Conservation (phyloP, 1,284 basidiomycete genomes). For the Tilletia indica region DNA sequence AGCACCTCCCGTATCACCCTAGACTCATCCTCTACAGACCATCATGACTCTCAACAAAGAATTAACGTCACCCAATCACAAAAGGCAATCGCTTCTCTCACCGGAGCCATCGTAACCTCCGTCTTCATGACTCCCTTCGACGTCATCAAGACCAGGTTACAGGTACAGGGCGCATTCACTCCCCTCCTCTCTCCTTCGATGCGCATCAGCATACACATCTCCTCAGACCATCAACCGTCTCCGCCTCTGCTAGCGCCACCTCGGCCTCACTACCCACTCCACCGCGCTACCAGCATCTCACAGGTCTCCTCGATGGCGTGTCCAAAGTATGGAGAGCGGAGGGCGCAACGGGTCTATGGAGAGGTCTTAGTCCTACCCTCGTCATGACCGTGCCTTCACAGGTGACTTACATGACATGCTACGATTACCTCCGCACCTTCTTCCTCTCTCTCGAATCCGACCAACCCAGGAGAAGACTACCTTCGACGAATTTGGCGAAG, state of each 20-base stretch:
- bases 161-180: constrained; percentile 64
- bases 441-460: constrained; percentile 33
- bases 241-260: not conserved
- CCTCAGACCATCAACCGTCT: not conserved
- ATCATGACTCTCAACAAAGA: not conserved
- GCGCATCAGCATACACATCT: constrained; percentile 30
- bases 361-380: constrained; percentile 52
- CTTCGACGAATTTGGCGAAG: not conserved
- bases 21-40: not conserved
- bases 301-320: constrained; percentile 50
- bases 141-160: constrained; percentile 86
- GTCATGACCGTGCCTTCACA: constrained; percentile 85
- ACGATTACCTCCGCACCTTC: constrained; percentile 74
- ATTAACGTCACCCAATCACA: constrained; percentile 60
- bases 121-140: constrained; percentile 92
- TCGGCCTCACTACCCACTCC: not conserved
- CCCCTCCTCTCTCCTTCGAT: constrained; percentile 37
- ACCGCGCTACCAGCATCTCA: constrained; percentile 35
- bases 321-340: constrained; percentile 46
- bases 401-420: constrained; percentile 92
- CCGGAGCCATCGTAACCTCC: constrained; percentile 76
- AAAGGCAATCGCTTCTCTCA: constrained; percentile 75
- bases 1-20: not conserved
- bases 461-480: not conserved
- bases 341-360: constrained; percentile 50